Evolutionary conservation across 2,329 filamentous ascomycete species (phyloP).

Genomic region (Sclerotinia subarctica): DNA sequence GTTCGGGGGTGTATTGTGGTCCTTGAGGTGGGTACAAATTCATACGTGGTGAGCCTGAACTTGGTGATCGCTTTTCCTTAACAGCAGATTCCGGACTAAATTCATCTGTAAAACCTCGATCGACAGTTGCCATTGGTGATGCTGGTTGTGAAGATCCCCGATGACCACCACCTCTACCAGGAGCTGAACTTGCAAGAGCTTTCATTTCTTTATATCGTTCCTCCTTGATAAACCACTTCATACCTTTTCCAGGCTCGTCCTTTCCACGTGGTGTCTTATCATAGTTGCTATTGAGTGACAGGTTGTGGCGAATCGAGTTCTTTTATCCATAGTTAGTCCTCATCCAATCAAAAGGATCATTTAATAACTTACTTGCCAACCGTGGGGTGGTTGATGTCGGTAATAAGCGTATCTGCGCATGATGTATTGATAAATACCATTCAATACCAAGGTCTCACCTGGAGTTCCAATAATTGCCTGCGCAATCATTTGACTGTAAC

Average conservation of each 20-base stretch:
- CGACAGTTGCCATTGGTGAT: slow-evolving; percentile 57
- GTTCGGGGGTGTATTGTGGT: slow-evolving; percentile 56
- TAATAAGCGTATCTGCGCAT: slow-evolving; percentile 92
- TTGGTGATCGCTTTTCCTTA: slow-evolving; percentile 55
- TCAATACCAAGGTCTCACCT: slow-evolving; percentile 85
- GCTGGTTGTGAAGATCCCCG: slow-evolving; percentile 67
- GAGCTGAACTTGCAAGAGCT: slow-evolving; percentile 43
- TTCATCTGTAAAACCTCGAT: slow-evolving; percentile 54
- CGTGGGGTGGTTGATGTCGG: slow-evolving; percentile 66
- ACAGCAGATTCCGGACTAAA: slow-evolving; percentile 49
- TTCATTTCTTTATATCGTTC: slow-evolving; percentile 73
- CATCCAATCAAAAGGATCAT: not conserved
- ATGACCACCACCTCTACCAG: slow-evolving; percentile 61
- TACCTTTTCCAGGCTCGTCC: slow-evolving; percentile 95
- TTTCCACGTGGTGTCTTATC: slow-evolving; percentile 89
- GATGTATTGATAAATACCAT: slow-evolving; percentile 92
- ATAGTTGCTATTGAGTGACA: slow-evolving; percentile 92
- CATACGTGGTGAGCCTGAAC: slow-evolving; percentile 54
- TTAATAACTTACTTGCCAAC: slow-evolving; percentile 74
- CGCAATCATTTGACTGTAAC: slow-evolving; percentile 94
- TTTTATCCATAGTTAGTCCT: slow-evolving; percentile 38
- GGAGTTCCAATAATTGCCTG: slow-evolving; percentile 87
- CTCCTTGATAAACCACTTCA: slow-evolving; percentile 95
- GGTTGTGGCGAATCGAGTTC: slow-evolving; percentile 96
- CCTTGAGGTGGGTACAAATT: slow-evolving; percentile 46